A percentile compares a stretch with the other conserved stretches of the same genome.
phyloP scores from a whole-genome alignment of 371 early-diverging fungal genomes.

The Smittium culicis region DNA sequence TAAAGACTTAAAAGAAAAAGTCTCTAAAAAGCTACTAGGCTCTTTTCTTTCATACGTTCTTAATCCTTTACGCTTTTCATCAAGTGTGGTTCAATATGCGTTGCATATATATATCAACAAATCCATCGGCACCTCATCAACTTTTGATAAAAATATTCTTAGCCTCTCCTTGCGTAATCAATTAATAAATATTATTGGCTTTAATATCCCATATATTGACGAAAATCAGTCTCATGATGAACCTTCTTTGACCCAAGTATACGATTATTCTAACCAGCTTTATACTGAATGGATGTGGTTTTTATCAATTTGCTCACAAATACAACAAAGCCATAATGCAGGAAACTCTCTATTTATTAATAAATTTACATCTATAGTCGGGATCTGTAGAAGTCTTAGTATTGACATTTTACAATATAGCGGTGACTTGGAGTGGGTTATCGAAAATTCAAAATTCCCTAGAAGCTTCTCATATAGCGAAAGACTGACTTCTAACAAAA shows the following conservation, averaged over 20 bases:
- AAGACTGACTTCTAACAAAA: background rate
- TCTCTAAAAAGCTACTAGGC: background rate
- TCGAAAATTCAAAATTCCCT: background rate
- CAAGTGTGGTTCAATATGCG: background rate
- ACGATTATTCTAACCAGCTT: background rate
- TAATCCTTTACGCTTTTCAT: background rate
- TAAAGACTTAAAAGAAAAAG: background rate
- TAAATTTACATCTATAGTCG: background rate
- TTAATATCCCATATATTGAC: background rate
- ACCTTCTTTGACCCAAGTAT: background rate
- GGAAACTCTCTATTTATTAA: background rate
- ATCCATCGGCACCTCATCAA: background rate
- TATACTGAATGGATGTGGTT: slow-evolving; percentile 6
- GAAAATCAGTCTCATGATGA: background rate
- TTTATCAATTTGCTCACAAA: background rate
- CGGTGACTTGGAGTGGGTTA: slow-evolving; percentile 1
- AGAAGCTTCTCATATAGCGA: background rate
- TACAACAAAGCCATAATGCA: background rate
- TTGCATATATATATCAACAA: background rate
- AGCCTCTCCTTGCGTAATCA: background rate
- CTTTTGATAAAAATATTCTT: background rate
- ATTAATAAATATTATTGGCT: background rate
- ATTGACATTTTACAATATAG: background rate
- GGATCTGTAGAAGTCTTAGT: background rate
- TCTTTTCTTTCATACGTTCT: background rate